A percentile compares a stretch with the other conserved stretches of the same genome.
Conservation (phyloP, 108 stramenopile species). For the Bacterosira constricta region DNA sequence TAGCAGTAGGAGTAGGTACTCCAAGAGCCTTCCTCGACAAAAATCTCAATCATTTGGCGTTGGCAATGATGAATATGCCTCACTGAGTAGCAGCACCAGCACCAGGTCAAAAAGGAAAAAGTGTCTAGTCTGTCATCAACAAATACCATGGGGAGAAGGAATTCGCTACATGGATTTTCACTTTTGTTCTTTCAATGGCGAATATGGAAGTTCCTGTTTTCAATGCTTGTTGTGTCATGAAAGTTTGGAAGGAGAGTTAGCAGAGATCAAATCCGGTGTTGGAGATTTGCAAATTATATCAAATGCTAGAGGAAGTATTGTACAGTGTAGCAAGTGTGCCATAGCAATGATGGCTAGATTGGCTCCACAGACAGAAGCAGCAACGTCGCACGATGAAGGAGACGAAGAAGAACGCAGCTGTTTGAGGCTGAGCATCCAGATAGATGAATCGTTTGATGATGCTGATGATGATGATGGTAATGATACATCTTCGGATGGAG, state of each 20-base stretch:
- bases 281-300: slow-evolving; percentile 19
- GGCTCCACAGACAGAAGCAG: not conserved
- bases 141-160: not conserved
- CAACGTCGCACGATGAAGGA: not conserved
- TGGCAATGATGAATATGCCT: not conserved
- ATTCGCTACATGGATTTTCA: slow-evolving; percentile 10
- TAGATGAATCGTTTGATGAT: not conserved
- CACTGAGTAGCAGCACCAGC: not conserved
- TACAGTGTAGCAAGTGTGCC: slow-evolving; percentile 24
- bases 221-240: slow-evolving; percentile 4
- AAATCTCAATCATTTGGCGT: not conserved
- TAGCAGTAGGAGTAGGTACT: not conserved
- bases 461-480: not conserved
- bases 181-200: slow-evolving; percentile 5
- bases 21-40: not conserved
- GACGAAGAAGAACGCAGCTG: not conserved
- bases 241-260: not conserved
- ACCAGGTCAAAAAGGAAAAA: not conserved
- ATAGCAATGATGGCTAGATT: not conserved
- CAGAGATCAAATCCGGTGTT: not conserved
- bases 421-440: not conserved
- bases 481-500: not conserved
- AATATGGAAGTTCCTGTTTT: slow-evolving; percentile 9
- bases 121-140: not conserved
- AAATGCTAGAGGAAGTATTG: slow-evolving; percentile 32